These are phyloP conservation scores for Debaryomyces singareniensis DNA, from an alignment of 1,139 yeast genomes.

Conservation along the genomic window DNA sequence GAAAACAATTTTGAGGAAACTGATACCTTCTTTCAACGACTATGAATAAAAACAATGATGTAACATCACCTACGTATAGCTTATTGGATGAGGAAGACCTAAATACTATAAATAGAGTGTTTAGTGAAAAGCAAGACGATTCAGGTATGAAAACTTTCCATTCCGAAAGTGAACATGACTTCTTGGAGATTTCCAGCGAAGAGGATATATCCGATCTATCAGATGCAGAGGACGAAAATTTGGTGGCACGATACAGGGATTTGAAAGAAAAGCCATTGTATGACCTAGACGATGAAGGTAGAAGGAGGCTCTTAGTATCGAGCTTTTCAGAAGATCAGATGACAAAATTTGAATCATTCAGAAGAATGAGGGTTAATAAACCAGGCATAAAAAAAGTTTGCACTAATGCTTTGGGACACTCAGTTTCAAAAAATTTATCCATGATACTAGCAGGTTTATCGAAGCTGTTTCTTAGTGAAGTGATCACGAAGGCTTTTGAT, in stretches of 20 bases:
- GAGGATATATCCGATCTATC: conserved; percentile 22
- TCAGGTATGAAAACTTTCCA: conserved; percentile 3
- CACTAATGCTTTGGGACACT: conserved; percentile 72
- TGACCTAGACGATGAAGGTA: conserved; percentile 39
- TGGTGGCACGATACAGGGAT: conserved; percentile 25
- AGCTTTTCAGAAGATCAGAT: conserved; percentile 78
- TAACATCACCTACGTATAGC: too few relatives aligned
- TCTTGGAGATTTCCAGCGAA: conserved; percentile 3
- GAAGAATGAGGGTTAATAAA: conserved; percentile 77
- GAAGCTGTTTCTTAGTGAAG: conserved; percentile 82
- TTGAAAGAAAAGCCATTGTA: conserved; percentile 19
- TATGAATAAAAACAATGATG: too few relatives aligned
- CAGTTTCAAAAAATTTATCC: conserved; percentile 78
- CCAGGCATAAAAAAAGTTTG: conserved; percentile 79
- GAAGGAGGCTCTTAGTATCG: conserved; percentile 60
- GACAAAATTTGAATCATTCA: conserved; percentile 80
- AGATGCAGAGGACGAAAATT: conserved; percentile 31
- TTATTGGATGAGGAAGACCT: conserved; percentile 48
- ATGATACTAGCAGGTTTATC: conserved; percentile 82
- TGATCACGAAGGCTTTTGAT: conserved; percentile 74
- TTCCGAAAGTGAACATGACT: conserved; percentile 28
- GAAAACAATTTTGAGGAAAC: too few relatives aligned
- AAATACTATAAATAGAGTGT: conserved; percentile 40
- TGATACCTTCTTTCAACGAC: too few relatives aligned
- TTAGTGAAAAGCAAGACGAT: conserved; percentile 24